Evolutionary conservation across 495 filamentous ascomycete genomes (phyloP).

Genomic region (Hypoxylon perforatum): DNA sequence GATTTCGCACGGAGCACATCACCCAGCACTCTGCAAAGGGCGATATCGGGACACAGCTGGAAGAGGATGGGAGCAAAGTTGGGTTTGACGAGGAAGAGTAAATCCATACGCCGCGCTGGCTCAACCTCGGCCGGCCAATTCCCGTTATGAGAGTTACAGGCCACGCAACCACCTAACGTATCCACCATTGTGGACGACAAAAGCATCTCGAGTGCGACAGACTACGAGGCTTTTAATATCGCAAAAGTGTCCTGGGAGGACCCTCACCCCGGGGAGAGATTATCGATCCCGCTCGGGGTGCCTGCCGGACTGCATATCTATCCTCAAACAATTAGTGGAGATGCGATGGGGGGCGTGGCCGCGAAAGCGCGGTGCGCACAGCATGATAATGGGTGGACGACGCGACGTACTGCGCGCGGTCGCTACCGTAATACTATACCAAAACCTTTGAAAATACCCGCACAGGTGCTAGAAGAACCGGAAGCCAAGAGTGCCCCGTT

Average conservation of each 20-base stretch:
- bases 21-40: conserved; percentile 62
- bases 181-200: conserved; percentile 44
- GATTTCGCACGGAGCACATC: conserved; percentile 65
- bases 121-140: conserved; percentile 52
- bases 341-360: conserved; percentile 62
- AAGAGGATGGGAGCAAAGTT: conserved; percentile 87
- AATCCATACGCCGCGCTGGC: conserved; percentile 52
- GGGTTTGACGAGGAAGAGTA: conserved; percentile 71
- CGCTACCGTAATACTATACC: conserved; percentile 43
- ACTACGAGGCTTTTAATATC: conserved; percentile 31
- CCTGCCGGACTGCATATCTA: conserved; percentile 44
- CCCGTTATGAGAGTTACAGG: conserved; percentile 66
- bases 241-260: conserved; percentile 54
- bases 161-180: conserved; percentile 57
- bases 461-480: conserved; percentile 47
- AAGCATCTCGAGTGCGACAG: conserved; percentile 24
- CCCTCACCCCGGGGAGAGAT: conserved; percentile 57
- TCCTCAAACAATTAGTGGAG: conserved; percentile 49
- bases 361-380: conserved; percentile 56
- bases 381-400: conserved; percentile 30
- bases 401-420: conserved; percentile 44
- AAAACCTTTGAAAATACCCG: conserved; percentile 53
- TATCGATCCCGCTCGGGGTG: conserved; percentile 47
- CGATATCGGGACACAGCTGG: conserved; percentile 71
- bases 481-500: conserved; percentile 23